These are phyloP conservation scores for Leptomonas pyrrhocoris DNA, from an alignment of 208 protist genomes.

Conservation along the genomic window DNA sequence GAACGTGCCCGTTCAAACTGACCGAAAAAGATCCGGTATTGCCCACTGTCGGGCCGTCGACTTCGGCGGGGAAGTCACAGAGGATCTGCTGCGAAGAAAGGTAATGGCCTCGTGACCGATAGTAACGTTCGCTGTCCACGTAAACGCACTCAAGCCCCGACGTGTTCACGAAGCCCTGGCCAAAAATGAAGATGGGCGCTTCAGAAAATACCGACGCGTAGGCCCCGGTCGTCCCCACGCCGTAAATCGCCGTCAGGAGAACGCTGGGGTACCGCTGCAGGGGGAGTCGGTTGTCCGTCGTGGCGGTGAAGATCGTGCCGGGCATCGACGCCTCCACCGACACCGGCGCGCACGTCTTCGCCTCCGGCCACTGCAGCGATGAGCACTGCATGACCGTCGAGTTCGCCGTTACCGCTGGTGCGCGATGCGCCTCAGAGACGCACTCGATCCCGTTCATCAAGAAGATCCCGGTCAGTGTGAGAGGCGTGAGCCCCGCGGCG, in stretches of 20 bases:
- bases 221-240: neutral
- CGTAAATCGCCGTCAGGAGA: neutral
- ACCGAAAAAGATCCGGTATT: slow-evolving; percentile 27
- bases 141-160: slow-evolving; percentile 26
- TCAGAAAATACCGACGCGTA: slow-evolving; percentile 15
- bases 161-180: slow-evolving; percentile 23
- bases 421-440: neutral
- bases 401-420: slow-evolving; percentile 7
- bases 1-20: slow-evolving; percentile 37
- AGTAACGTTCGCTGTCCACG: too few species aligned
- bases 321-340: slow-evolving; percentile 3
- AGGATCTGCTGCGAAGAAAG: slow-evolving; percentile 21
- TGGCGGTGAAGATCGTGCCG: neutral
- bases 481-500: slow-evolving; percentile 14
- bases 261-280: slow-evolving; percentile 17
- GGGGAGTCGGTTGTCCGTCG: slow-evolving; percentile 3
- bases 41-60: slow-evolving; percentile 5
- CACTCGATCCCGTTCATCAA: slow-evolving; percentile 18
- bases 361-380: neutral
- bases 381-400: slow-evolving; percentile 19
- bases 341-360: neutral
- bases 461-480: slow-evolving; percentile 36
- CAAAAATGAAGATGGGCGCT: slow-evolving; percentile 6
- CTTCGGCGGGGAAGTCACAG: slow-evolving; percentile 15
- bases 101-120: slow-evolving; percentile 14